Base-by-base conservation (phyloP, 768 basidiomycete species). In the Hericium erinaceus region DNA sequence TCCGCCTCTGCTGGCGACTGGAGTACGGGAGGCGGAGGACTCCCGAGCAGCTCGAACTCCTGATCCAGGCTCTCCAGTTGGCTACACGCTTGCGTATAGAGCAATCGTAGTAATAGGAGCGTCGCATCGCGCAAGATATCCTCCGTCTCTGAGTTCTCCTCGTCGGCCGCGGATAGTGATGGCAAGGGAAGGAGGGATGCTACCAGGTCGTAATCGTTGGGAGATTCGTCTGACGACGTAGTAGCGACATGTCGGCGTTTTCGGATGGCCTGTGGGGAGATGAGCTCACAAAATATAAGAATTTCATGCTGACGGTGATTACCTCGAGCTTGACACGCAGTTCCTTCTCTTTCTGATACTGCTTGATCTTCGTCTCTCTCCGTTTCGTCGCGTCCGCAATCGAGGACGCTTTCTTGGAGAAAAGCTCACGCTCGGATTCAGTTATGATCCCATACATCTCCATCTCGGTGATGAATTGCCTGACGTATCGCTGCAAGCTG, bases 301-400 rank as follows among this genome's bases (percentile, higher is more conserved):
- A 15, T 39, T 33, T 7, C 33, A 10, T 22, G 12, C 38, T 28
- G 28, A 11, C 12, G 15, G 28, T 18, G 67, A 72, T 51, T 55
- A 89, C 92, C 72, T 92, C 80, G 26, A 98, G 81, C 57, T 79
- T 79, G 18, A 72, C 70, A 55, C 83, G 80, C 28, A 98, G 71
- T 39, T 89, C 87, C 69, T 90, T 95, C 71, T 95, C 93, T 57
- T 82, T 80, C 70, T 86, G 84, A 70, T 83, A 98, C 67, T 95
- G 94, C 60, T 82, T 84, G 61, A 99, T 97, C 75, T 97, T 99
- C 38, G 85, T 69, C 62, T 95, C 93, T 63, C 97, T 74, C 57
- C 87, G 78, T 66, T 79, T 81, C 1, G 82, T 79, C 18, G 85
- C 80, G 68, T 98, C 88, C 10, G 65, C 70, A 52, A 84, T 69